phyloP scores from a whole-genome alignment of 225 moss, liverwort and hornwort genomes.

The Bryum argenteum region DNA sequence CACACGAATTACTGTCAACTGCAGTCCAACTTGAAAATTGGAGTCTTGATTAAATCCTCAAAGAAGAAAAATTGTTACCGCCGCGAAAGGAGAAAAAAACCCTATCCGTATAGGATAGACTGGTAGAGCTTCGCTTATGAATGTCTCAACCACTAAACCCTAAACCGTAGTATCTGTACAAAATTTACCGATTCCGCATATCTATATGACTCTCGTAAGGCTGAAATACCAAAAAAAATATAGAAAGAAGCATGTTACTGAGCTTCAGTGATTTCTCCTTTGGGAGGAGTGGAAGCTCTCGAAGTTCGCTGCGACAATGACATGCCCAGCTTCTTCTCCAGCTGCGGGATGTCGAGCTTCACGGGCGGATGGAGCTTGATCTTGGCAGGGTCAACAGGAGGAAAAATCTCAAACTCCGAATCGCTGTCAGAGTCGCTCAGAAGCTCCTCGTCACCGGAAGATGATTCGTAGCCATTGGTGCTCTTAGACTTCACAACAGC shows the following conservation, averaged over 20 bases:
- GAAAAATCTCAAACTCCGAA: constrained; percentile 51
- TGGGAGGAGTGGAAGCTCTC: constrained; percentile 15
- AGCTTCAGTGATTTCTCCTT: constrained; percentile 39
- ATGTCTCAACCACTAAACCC: too few species aligned
- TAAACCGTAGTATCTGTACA: too few species aligned
- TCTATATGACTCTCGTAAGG: too few species aligned
- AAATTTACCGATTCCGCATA: too few species aligned
- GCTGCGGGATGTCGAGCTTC: constrained; percentile 48
- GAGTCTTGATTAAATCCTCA: too few species aligned
- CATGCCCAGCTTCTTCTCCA: constrained; percentile 50
- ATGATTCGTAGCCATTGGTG: constrained; percentile 5
- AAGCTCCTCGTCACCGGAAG: constrained; percentile 37
- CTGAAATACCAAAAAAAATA: too few species aligned
- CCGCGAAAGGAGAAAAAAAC: too few species aligned
- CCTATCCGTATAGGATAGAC: too few species aligned
- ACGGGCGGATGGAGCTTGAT: constrained; percentile 60
- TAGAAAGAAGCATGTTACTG: neutral
- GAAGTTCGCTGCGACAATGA: constrained; percentile 29
- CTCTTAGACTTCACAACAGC: neutral
- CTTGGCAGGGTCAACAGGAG: constrained; percentile 40
- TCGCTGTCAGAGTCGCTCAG: constrained; percentile 40
- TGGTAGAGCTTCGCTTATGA: too few species aligned
- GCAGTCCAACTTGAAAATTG: too few species aligned
- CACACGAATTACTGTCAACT: too few species aligned
- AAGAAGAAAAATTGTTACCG: too few species aligned